phyloP scores from a whole-genome alignment of 768 basidiomycete genomes.

The Tulasnella sp. region DNA sequence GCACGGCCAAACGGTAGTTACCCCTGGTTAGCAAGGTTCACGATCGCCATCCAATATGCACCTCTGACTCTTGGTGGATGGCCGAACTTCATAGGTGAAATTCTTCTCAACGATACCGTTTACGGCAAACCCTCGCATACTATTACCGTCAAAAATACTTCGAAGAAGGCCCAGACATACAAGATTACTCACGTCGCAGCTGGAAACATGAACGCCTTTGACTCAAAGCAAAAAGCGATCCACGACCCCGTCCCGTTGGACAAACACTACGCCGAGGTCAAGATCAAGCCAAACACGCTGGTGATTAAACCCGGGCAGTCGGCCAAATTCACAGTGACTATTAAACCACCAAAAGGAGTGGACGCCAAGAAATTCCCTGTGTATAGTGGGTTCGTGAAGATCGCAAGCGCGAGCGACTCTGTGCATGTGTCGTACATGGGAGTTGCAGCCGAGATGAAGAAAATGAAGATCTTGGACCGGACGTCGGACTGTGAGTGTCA shows the following conservation, averaged over 20 bases:
- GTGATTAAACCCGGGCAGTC: conserved; percentile 52
- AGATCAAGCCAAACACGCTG: conserved; percentile 50
- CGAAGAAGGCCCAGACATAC: conserved; percentile 50
- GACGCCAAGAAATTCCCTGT: conserved; percentile 55
- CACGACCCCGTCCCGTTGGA: conserved; percentile 59
- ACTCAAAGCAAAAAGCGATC: conserved; percentile 51
- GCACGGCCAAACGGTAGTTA: conserved; percentile 42
- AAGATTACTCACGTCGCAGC: conserved; percentile 60
- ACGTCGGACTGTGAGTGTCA: conserved; percentile 40
- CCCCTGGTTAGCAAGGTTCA: conserved; percentile 37
- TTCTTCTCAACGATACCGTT: conserved; percentile 49
- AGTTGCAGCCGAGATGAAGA: conserved; percentile 48
- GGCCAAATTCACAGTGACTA: conserved; percentile 54
- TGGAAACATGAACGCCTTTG: conserved; percentile 56
- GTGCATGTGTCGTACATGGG: conserved; percentile 51
- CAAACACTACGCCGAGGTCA: conserved; percentile 50
- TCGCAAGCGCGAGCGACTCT: conserved; percentile 41
- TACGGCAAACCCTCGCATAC: conserved; percentile 27
- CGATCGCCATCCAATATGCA: too few species aligned
- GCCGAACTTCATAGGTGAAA: too few species aligned
- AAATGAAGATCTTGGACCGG: conserved; percentile 57
- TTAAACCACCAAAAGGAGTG: conserved; percentile 53
- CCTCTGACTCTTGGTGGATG: too few species aligned
- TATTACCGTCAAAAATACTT: conserved; percentile 55
- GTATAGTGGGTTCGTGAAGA: conserved; percentile 61